A percentile compares a stretch with the other conserved stretches of the same genome.
Evolutionary conservation across 192 early-diverging fungal genomes (phyloP).

Genomic region (Coemansia sp.): DNA sequence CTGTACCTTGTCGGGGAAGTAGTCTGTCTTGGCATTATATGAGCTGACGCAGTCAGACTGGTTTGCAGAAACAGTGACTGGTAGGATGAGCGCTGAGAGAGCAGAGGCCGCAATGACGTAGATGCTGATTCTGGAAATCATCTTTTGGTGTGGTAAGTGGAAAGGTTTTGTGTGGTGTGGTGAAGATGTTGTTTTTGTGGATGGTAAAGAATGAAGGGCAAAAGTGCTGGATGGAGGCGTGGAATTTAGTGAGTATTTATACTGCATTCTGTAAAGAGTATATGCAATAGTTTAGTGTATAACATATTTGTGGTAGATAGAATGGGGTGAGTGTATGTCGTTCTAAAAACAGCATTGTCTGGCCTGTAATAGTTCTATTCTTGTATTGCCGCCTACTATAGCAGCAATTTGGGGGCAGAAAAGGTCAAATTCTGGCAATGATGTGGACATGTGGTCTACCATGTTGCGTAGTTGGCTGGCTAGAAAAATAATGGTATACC

Average conservation of each 20-base stretch:
- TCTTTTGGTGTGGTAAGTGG: constrained; percentile 6
- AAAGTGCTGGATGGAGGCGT: background rate
- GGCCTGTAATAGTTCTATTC: no score
- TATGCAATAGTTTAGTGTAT: no score
- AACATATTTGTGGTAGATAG: no score
- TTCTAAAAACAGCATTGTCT: no score
- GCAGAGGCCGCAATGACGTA: constrained; percentile 10
- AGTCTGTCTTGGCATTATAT: constrained; percentile 36
- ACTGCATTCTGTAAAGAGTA: no score
- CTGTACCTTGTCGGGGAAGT: constrained; percentile 54
- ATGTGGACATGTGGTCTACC: no score
- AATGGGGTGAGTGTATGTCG: no score
- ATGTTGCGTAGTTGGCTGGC: no score
- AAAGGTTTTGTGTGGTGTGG: background rate
- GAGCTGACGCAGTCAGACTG: constrained; percentile 27
- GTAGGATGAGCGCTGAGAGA: constrained; percentile 8
- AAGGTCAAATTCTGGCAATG: no score
- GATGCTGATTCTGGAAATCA: constrained; percentile 25
- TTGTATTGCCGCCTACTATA: no score
- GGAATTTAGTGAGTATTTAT: background rate
- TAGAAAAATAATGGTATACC: no score
- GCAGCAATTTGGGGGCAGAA: no score
- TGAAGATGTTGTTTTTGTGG: background rate
- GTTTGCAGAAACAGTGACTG: constrained; percentile 16
- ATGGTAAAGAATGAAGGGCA: background rate